A percentile compares a stretch with the other conserved stretches of the same genome.
phyloP scores from a whole-genome alignment of 176 grass and related monocot species.

The Echinochloa phyllopogon region DNA sequence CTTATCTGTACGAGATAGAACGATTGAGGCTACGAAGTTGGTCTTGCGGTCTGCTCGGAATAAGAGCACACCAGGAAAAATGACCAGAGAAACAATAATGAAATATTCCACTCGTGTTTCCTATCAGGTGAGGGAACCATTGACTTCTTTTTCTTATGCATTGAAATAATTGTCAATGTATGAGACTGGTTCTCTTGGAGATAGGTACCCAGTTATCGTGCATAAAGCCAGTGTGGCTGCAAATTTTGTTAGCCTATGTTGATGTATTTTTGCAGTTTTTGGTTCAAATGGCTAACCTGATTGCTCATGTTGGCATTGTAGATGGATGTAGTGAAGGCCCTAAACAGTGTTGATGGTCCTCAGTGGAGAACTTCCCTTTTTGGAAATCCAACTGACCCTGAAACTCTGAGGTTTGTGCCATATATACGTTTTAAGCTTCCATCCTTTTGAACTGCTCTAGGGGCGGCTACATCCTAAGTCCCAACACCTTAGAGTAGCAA shows the following conservation, averaged over 20 bases:
- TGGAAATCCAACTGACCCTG: constrained; percentile 90
- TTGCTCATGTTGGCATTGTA: constrained; percentile 47
- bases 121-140: constrained; percentile 70
- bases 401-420: constrained; percentile 79
- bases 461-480: neutral
- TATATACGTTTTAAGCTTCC: constrained; percentile 31
- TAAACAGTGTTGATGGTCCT: constrained; percentile 88
- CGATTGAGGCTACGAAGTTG: constrained; percentile 69
- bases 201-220: constrained; percentile 5
- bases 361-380: constrained; percentile 98
- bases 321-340: constrained; percentile 93
- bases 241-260: neutral
- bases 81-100: constrained; percentile 84
- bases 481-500: constrained; percentile 24
- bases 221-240: neutral
- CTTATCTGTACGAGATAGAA: constrained; percentile 74
- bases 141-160: constrained; percentile 12
- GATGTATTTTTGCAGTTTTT: neutral
- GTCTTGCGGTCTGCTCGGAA: constrained; percentile 70
- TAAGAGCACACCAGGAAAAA: constrained; percentile 82
- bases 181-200: constrained; percentile 9
- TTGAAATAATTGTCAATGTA: constrained; percentile 13
- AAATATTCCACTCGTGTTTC: constrained; percentile 88
- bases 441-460: constrained; percentile 36
- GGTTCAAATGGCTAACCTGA: constrained; percentile 28